Evolutionary conservation across 164 flowering plant genomes (phyloP), one percentile per base, ranked within the genome.

Genomic region (Nymphaea colorata): DNA sequence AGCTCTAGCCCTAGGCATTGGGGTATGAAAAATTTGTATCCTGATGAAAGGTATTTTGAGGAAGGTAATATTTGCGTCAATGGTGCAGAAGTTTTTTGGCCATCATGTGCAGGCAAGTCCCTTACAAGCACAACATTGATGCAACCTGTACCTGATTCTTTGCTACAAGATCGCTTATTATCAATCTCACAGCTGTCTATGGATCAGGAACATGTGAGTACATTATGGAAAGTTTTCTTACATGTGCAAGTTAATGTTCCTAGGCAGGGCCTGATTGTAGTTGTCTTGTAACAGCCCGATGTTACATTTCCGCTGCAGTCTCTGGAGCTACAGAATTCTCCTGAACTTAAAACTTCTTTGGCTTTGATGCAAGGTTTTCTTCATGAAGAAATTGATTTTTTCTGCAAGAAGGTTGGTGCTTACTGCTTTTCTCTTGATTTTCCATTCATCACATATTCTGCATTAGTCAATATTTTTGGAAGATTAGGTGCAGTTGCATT

Each of bases 1-100:
- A 93, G 98, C 81, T 93, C 98, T 62, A 93, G 98, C 81, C 98
- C 98, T 44, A 86, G 97, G 82, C 86, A 93, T 65, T 93, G 91
- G 97, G 93, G 97, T 62, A 71, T 87, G 71, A 82, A 86, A 80
- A 87, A 91, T 65, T 86, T 90, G 96, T 84, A 80, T 66, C 83
- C 82, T 77, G 98, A 93, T 75, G 91, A 87, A 68, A 74, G 71
- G 70, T 82, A 68, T 63, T 78, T 70, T 69, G 96, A 87, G 66
- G 97, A 89, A 75, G 72, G 84, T 73, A 76, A 80, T 73, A 65
- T 87, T 4, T 77, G 85, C 64, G 73, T 85, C 73, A 93, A 90
- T 78, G 90, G 88, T 69, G 75, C 88, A 69, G 97, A 93, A 77
- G 87, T 87, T 73, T 76, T 90, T 71, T 91, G 93, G 94, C 94